Conservation (phyloP, 768 basidiomycete genomes). For the Auricularia heimuer region DNA sequence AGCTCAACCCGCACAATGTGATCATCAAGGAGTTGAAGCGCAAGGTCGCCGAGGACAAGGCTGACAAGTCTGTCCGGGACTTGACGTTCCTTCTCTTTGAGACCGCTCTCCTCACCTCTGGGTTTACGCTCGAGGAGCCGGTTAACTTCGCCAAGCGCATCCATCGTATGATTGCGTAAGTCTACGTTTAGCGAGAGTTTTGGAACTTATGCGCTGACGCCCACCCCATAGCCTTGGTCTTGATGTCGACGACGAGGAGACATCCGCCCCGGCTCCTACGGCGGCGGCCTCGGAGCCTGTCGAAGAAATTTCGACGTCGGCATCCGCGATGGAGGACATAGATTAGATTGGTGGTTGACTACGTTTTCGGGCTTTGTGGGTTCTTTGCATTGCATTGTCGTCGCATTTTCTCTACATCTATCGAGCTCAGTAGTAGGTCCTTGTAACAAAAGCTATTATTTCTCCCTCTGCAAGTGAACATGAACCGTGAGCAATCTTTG, state of each 20-base stretch:
- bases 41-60: slow-evolving; percentile 94
- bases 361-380: neutral
- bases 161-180: slow-evolving; percentile 88
- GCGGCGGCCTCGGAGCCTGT: slow-evolving; percentile 38
- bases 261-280: slow-evolving; percentile 35
- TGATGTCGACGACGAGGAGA: slow-evolving; percentile 76
- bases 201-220: slow-evolving; percentile 6
- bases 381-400: neutral
- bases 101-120: slow-evolving; percentile 90
- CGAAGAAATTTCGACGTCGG: slow-evolving; percentile 44
- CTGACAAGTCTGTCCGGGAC: slow-evolving; percentile 97
- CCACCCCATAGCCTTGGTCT: slow-evolving; percentile 51
- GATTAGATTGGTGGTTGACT: slow-evolving; percentile 37
- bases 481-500: neutral
- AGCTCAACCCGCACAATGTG: slow-evolving; percentile 84
- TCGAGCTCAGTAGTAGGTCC: slow-evolving; percentile 6
- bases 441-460: neutral
- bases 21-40: slow-evolving; percentile 95
- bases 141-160: slow-evolving; percentile 93
- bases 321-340: slow-evolving; percentile 96
- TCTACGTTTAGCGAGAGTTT: slow-evolving; percentile 8
- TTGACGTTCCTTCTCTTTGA: slow-evolving; percentile 93
- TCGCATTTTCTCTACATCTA: slow-evolving; percentile 19
- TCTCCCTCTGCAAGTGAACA: neutral
- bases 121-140: slow-evolving; percentile 93